A percentile compares a stretch with the other conserved stretches of the same genome.
These are phyloP conservation scores for Microcos paniculata DNA, from an alignment of 345 rosid species.

Conservation along the genomic window DNA sequence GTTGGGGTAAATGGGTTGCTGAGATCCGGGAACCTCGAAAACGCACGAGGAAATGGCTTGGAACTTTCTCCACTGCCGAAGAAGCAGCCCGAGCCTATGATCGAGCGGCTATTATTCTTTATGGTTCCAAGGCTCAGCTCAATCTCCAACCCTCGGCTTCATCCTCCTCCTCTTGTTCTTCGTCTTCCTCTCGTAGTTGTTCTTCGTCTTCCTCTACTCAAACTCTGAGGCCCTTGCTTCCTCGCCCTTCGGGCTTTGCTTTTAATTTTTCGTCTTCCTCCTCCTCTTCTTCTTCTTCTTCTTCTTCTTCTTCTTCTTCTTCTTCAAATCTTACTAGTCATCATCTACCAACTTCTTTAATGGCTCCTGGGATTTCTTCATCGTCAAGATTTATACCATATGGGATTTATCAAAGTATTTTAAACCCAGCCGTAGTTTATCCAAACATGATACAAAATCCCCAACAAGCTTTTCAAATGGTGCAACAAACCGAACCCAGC, in stretches of 20 bases:
- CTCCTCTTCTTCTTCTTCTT: conserved; percentile 3
- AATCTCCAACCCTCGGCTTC: conserved; percentile 28
- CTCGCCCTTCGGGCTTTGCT: conserved; percentile 63
- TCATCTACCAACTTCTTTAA: background rate
- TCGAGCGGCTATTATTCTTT: conserved; percentile 41
- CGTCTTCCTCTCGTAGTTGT: conserved; percentile 38
- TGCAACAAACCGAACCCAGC: conserved; percentile 18
- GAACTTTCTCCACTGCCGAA: conserved; percentile 47
- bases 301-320: conserved; percentile 10
- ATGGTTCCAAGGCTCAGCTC: conserved; percentile 47
- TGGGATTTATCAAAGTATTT: conserved; percentile 22
- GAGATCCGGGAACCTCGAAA: conserved; percentile 65
- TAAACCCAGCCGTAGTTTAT: conserved; percentile 27
- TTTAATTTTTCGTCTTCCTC: conserved; percentile 20
- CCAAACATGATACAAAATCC: conserved; percentile 28
- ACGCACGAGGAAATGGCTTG: conserved; percentile 47
- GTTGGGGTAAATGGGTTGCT: conserved; percentile 85
- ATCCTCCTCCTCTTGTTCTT: conserved; percentile 32
- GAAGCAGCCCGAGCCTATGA: conserved; percentile 50
- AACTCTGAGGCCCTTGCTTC: conserved; percentile 86
- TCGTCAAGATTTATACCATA: conserved; percentile 22
- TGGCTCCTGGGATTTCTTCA: background rate
- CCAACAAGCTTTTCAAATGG: conserved; percentile 21
- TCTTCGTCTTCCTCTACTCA: conserved; percentile 52
- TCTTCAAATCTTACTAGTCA: background rate